Evolutionary conservation across 352 stramenopile genomes (phyloP).

Genomic region (Pythium apleroticum): DNA sequence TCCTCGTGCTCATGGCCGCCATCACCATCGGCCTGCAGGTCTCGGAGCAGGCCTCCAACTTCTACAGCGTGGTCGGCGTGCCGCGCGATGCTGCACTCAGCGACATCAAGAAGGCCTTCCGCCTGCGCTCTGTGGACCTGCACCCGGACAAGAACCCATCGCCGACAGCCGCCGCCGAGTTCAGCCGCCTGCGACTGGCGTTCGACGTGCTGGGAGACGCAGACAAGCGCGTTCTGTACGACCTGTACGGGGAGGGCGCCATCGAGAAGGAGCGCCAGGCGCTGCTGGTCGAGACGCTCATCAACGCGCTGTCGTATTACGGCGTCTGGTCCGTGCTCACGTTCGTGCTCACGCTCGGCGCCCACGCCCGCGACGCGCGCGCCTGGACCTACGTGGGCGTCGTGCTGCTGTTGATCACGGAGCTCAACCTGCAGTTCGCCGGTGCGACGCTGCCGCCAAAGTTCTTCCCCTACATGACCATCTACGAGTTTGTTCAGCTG

Average conservation of each 20-base stretch:
- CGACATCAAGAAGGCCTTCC: slow-evolving; percentile 98
- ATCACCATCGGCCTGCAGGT: slow-evolving; percentile 93
- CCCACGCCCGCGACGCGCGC: slow-evolving; percentile 82
- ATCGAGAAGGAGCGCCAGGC: slow-evolving; percentile 89
- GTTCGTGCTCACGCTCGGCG: slow-evolving; percentile 95
- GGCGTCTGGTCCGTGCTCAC: slow-evolving; percentile 94
- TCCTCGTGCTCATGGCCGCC: slow-evolving; percentile 90
- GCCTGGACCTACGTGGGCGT: slow-evolving; percentile 94
- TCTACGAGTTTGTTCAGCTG: slow-evolving; percentile 92
- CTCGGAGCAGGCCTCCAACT: slow-evolving; percentile 91
- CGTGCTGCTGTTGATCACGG: slow-evolving; percentile 92
- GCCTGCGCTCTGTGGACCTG: slow-evolving; percentile 92
- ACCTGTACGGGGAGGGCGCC: slow-evolving; percentile 92
- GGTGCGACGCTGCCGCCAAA: slow-evolving; percentile 45
- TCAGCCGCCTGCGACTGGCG: slow-evolving; percentile 92
- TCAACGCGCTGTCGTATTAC: slow-evolving; percentile 94
- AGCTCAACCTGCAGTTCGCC: slow-evolving; percentile 91
- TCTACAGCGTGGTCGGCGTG: slow-evolving; percentile 93
- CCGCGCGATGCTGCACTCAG: slow-evolving; percentile 85
- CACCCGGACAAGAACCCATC: slow-evolving; percentile 98
- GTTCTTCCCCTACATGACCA: slow-evolving; percentile 82
- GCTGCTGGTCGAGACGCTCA: slow-evolving; percentile 89
- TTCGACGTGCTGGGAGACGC: slow-evolving; percentile 93
- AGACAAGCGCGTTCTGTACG: slow-evolving; percentile 94
- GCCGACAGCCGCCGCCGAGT: slow-evolving; percentile 89